Conservation (phyloP, 768 basidiomycete species). For the Pisolithus orientalis region DNA sequence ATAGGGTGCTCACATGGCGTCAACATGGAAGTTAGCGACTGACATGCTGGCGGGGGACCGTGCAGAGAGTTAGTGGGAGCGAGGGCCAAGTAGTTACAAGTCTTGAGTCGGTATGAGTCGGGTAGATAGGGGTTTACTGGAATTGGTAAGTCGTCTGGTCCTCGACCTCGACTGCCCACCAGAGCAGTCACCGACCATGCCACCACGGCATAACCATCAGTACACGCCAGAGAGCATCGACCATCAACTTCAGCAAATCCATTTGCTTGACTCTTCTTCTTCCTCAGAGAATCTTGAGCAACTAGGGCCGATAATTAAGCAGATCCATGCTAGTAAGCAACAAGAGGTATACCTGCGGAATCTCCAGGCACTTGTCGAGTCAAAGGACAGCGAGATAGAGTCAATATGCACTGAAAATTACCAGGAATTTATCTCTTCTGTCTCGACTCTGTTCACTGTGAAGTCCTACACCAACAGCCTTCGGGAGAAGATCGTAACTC, state of each 20-base stretch:
- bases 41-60: constrained; percentile 19
- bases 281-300: constrained; percentile 94
- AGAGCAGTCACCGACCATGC: constrained; percentile 39
- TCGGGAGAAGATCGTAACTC: constrained; percentile 81
- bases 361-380: constrained; percentile 80
- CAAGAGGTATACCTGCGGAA: constrained; percentile 87
- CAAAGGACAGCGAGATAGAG: constrained; percentile 96
- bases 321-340: constrained; percentile 80
- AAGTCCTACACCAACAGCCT: constrained; percentile 95
- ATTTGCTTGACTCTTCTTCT: constrained; percentile 80
- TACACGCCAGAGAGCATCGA: constrained; percentile 84
- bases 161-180: neutral
- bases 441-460: constrained; percentile 93
- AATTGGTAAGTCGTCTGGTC: no score
- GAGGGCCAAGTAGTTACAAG: neutral
- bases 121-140: neutral
- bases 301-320: constrained; percentile 90
- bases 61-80: constrained; percentile 1
- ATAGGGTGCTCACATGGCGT: constrained; percentile 31
- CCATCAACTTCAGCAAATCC: constrained; percentile 87
- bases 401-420: constrained; percentile 94
- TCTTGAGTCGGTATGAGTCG: neutral
- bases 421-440: constrained; percentile 95
- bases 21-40: constrained; percentile 29
- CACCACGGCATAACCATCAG: constrained; percentile 62